Evolutionary conservation across 1,139 yeast species (phyloP).

Genomic region (Zygoascus meyerae): DNA sequence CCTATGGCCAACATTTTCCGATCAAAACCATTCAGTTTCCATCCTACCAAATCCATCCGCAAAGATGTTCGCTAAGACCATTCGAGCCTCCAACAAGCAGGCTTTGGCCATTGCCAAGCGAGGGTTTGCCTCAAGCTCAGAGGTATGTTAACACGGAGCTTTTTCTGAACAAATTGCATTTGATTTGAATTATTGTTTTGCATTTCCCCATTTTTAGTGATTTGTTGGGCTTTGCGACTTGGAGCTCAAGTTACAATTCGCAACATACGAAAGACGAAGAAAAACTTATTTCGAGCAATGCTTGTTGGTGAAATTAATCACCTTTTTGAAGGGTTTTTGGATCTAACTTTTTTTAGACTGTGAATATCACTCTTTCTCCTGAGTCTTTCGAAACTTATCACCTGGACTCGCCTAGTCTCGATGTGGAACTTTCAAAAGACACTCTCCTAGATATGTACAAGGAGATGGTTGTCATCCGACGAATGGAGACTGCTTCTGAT

Average conservation of each 20-base stretch:
- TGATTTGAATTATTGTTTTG: neutral
- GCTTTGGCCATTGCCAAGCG: slow-evolving; percentile 7
- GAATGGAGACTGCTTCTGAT: slow-evolving; percentile 99
- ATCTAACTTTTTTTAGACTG: slow-evolving; percentile 11
- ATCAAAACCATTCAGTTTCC: neutral
- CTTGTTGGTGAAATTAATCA: neutral
- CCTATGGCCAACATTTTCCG: slow-evolving; percentile 6
- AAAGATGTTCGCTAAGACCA: neutral
- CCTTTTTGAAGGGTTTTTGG: neutral
- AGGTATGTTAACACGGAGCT: slow-evolving; percentile 2
- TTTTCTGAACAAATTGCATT: neutral
- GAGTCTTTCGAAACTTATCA: slow-evolving; percentile 81
- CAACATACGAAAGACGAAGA: too few species aligned
- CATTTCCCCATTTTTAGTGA: neutral
- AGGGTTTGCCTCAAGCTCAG: slow-evolving; percentile 8
- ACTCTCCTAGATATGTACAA: slow-evolving; percentile 87
- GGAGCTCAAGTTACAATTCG: too few species aligned
- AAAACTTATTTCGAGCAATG: too few species aligned
- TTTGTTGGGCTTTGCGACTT: too few species aligned
- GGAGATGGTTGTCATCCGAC: slow-evolving; percentile 86
- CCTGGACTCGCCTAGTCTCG: slow-evolving; percentile 59
- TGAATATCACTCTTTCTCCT: slow-evolving; percentile 57
- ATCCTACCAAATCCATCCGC: slow-evolving; percentile 6
- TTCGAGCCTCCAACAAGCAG: slow-evolving; percentile 6
- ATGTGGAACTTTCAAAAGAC: slow-evolving; percentile 72